Conservation (phyloP, 78 protist species). For the Paulinella micropora region DNA sequence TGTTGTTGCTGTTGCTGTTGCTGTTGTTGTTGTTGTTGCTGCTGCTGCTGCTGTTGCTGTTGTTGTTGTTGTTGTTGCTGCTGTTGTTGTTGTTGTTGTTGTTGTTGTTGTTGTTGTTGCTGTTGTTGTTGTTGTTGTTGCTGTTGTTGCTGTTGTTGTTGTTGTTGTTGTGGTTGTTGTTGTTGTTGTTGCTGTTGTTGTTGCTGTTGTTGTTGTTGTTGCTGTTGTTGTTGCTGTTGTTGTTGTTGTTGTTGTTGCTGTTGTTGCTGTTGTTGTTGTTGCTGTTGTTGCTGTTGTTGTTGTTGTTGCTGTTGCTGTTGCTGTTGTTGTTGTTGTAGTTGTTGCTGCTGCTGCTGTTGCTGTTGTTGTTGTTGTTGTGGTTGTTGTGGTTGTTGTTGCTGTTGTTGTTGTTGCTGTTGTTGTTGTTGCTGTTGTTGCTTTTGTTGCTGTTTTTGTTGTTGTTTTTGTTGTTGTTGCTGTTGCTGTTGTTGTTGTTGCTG, state of each 20-base stretch:
- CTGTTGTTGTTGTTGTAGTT: no score
- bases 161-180: no score
- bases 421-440: no score
- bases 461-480: no score
- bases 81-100: neutral
- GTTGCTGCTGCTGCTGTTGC: no score
- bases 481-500: neutral
- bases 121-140: neutral
- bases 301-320: no score
- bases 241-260: neutral
- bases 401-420: neutral
- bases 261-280: neutral
- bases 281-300: neutral
- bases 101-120: neutral
- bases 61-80: neutral
- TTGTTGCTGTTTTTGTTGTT: no score
- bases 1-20: neutral
- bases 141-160: no score
- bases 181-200: no score
- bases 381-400: no score
- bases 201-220: neutral
- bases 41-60: neutral
- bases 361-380: no score
- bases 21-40: neutral
- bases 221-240: neutral